phyloP scores from a whole-genome alignment of 345 rosid species.

The Mercurialis annua region DNA sequence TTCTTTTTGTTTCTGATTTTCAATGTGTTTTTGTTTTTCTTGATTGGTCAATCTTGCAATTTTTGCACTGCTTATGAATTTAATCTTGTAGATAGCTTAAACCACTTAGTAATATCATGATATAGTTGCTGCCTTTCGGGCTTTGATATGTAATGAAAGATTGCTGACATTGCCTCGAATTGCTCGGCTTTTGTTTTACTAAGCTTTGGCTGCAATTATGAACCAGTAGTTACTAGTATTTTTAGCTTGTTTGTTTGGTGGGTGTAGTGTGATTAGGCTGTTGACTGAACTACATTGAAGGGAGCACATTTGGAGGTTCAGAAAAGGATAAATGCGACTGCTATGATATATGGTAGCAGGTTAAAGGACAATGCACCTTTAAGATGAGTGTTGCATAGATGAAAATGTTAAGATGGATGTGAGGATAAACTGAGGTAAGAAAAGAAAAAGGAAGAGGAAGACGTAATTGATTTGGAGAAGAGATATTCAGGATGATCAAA shows the following conservation, averaged over 20 bases:
- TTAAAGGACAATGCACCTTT: no score
- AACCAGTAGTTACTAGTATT: neutral
- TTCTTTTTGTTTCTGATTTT: neutral
- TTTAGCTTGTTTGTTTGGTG: neutral
- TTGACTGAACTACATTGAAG: neutral
- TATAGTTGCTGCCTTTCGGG: neutral
- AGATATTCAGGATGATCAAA: no score
- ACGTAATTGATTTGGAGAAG: no score
- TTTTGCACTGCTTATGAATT: neutral
- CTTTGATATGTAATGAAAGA: neutral
- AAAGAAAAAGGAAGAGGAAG: no score
- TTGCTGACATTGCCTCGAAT: neutral
- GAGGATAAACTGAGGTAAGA: no score
- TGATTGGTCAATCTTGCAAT: neutral
- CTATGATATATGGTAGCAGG: no score
- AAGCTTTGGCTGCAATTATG: neutral
- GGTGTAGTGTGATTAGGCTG: neutral
- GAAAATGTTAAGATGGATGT: no score
- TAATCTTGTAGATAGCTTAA: neutral
- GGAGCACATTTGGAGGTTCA: neutral
- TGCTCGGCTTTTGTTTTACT: neutral
- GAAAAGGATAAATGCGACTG: neutral
- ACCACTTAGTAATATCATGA: neutral
- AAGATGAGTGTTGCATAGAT: no score
- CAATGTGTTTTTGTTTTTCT: neutral